phyloP scores from a whole-genome alignment of 805 yeast genomes.

The Yarrowia osloensis region DNA sequence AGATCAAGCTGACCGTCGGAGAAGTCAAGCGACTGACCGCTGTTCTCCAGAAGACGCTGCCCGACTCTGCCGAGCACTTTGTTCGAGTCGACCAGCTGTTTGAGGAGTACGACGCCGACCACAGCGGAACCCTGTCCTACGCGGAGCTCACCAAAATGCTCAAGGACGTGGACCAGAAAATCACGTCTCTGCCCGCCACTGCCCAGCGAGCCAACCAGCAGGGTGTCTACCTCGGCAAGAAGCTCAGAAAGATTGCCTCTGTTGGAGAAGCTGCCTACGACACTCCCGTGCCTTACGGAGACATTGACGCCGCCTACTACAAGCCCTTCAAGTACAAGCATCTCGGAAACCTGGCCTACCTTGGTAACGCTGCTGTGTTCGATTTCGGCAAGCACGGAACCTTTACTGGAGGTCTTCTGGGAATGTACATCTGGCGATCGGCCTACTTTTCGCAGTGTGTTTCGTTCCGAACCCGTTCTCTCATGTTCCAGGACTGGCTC shows the following conservation, averaged over 20 bases:
- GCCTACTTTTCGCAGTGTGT: conserved; percentile 70
- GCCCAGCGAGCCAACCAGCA: conserved; percentile 76
- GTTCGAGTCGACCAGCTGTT: conserved; percentile 53
- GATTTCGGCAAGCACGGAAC: conserved; percentile 63
- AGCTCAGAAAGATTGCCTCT: conserved; percentile 55
- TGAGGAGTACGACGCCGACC: conserved; percentile 53
- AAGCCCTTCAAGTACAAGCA: conserved; percentile 65
- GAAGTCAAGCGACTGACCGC: conserved; percentile 54
- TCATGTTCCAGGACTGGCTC: conserved; percentile 67
- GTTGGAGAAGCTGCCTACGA: conserved; percentile 47
- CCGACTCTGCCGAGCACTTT: conserved; percentile 60
- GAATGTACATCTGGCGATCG: conserved; percentile 75
- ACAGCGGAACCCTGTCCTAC: conserved; percentile 54
- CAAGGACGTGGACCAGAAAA: conserved; percentile 59
- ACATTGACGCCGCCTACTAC: conserved; percentile 56
- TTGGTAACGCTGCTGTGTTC: conserved; percentile 71
- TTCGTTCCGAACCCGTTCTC: conserved; percentile 61
- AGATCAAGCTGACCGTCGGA: conserved; percentile 49
- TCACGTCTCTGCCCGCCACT: conserved; percentile 70
- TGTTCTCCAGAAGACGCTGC: conserved; percentile 54
- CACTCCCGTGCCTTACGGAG: conserved; percentile 46
- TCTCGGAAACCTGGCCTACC: conserved; percentile 66
- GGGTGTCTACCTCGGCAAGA: conserved; percentile 64
- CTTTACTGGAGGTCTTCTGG: conserved; percentile 64
- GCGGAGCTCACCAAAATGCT: conserved; percentile 54